phyloP scores from a whole-genome alignment of 768 basidiomycete genomes.

The Auricularia sp. region DNA sequence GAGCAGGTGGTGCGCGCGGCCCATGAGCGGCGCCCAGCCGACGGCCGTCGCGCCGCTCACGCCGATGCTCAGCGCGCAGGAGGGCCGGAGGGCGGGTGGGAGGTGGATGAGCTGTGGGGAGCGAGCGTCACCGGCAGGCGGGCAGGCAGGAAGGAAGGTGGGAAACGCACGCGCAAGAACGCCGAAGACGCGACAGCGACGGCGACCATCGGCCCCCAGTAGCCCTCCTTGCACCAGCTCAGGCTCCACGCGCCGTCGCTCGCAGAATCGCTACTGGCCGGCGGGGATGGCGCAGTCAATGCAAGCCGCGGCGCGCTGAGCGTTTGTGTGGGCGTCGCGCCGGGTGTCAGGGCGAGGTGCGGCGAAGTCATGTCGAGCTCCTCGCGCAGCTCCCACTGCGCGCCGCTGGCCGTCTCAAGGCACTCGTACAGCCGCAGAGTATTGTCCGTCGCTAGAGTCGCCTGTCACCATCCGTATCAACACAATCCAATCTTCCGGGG shows the following conservation, averaged over 20 bases:
- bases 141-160: background rate
- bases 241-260: constrained; percentile 81
- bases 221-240: constrained; percentile 91
- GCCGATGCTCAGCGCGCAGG: constrained; percentile 45
- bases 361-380: too few relatives aligned
- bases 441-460: constrained; percentile 81
- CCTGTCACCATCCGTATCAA: constrained; percentile 33
- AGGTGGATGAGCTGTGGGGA: constrained; percentile 61
- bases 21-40: constrained; percentile 90
- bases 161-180: constrained; percentile 54
- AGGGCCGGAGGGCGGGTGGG: constrained; percentile 55
- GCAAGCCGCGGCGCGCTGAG: constrained; percentile 1
- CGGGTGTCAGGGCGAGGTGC: constrained; percentile 43
- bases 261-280: constrained; percentile 40
- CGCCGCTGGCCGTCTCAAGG: constrained; percentile 46
- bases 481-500: background rate
- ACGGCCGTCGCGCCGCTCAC: constrained; percentile 65
- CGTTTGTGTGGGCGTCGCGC: constrained; percentile 17
- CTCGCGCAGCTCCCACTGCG: too few relatives aligned
- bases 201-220: constrained; percentile 89
- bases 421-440: constrained; percentile 83
- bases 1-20: constrained; percentile 86
- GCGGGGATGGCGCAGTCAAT: constrained; percentile 2
- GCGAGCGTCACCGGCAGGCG: constrained; percentile 2
- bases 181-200: constrained; percentile 63